Base-by-base conservation (phyloP, 768 basidiomycete genomes). In the Lyophyllum decastes region DNA sequence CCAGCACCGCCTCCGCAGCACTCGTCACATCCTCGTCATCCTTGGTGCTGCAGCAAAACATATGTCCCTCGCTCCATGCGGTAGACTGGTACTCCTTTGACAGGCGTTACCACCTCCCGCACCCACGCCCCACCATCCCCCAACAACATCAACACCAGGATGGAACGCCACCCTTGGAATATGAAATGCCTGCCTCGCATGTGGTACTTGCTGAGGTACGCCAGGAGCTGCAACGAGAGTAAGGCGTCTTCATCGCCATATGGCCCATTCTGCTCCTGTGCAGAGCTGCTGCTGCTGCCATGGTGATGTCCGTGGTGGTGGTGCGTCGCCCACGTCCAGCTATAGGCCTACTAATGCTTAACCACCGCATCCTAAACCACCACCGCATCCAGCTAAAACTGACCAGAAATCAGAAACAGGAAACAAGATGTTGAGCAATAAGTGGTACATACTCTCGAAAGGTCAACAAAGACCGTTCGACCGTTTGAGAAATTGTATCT, bases 121-220 rank as follows among this genome's bases (percentile, higher is more conserved):
- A n/a, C n/a, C n/a, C n/a, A n/a, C n/a, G n/a, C 58, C 68, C 74
- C 19, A 72, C 26, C 75, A 65, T 11, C 69, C 70, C 7, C 70
- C 65, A 10, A 73, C 66, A 17, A 80, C 64, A 46, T 74, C 75
- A 6, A 82, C 77, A 26, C 84, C 90, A 0, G 90, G 90, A 65
- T 92, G 90, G 71, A 92, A 93, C n/a, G 86, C 83, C n/a, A 78
- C 73, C 0, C 92, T 81, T 0, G 86, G 88, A 69, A 94, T 92
- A 70, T 98, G 97, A 69, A 99, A 98, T 6, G 95, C 93, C 66
- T 95, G 89, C 10, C 97, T 81, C 3, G 98, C 96, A 70, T 98
- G 96, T 0, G 97, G 69, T 99, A 98, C 72, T 99, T 98, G 75
- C 90, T 94, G 17, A 98, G 80, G 69, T 99, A 98, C 2, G 97